phyloP scores from a whole-genome alignment of 495 filamentous ascomycete genomes.

The Aspergillus carlsbadensis region DNA sequence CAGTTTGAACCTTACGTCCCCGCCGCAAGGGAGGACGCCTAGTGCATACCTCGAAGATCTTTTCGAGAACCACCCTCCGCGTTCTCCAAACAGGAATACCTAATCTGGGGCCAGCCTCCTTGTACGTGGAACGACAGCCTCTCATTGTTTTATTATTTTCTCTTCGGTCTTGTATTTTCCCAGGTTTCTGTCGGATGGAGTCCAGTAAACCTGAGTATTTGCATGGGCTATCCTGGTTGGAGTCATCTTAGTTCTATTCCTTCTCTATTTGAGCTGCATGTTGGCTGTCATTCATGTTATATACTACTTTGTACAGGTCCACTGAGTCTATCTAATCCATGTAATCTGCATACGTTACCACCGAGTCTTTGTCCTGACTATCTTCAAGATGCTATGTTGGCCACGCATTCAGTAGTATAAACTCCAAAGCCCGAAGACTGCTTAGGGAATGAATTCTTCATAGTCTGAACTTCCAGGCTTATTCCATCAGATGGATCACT shows the following conservation, averaged over 20 bases:
- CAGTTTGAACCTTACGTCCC: conserved; percentile 64
- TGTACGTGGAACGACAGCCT: conserved; percentile 7
- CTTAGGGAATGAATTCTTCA: too few relatives aligned
- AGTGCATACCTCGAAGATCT: conserved; percentile 93
- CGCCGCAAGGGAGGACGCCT: conserved; percentile 73
- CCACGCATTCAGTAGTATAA: too few relatives aligned
- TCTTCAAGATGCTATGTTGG: too few relatives aligned
- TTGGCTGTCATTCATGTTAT: neutral
- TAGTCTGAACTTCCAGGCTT: too few relatives aligned
- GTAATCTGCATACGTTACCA: neutral
- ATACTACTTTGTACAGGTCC: neutral
- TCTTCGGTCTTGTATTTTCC: neutral
- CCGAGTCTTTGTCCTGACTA: too few relatives aligned
- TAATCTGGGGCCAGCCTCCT: neutral
- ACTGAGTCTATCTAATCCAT: neutral
- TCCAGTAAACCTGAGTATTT: neutral
- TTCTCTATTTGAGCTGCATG: neutral
- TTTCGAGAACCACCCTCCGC: conserved; percentile 64
- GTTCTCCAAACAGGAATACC: conserved; percentile 20
- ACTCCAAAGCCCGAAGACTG: too few relatives aligned
- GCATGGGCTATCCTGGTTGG: neutral
- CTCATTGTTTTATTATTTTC: neutral
- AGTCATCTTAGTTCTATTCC: neutral
- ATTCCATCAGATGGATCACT: too few relatives aligned
- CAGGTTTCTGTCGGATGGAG: neutral